phyloP scores from a whole-genome alignment of 352 stramenopile genomes.

The Phytophthora tubulina region DNA sequence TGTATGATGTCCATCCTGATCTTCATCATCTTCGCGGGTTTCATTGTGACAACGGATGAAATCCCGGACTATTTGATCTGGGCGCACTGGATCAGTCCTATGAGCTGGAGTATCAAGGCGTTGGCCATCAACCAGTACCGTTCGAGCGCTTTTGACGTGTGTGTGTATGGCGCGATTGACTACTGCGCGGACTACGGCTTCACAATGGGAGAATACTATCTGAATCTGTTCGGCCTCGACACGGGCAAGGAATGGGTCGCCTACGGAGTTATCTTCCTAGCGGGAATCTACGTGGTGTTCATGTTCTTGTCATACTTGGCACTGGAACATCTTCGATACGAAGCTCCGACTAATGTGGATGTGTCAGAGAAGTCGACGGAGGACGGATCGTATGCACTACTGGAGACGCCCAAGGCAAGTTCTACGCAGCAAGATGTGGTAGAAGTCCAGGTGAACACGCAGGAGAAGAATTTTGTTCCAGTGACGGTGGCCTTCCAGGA shows the following conservation, averaged over 20 bases:
- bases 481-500: constrained; percentile 37
- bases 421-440: background rate
- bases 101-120: constrained; percentile 53
- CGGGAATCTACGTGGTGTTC: constrained; percentile 33
- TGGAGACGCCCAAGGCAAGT: constrained; percentile 20
- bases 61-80: constrained; percentile 60
- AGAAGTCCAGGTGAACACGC: constrained; percentile 4
- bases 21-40: constrained; percentile 58
- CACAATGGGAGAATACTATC: constrained; percentile 51
- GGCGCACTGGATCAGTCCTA: constrained; percentile 69
- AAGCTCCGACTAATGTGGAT: constrained; percentile 26
- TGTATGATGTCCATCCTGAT: constrained; percentile 53
- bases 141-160: constrained; percentile 25
- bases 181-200: constrained; percentile 36
- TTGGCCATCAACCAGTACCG: constrained; percentile 45
- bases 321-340: constrained; percentile 30
- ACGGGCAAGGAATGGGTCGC: constrained; percentile 26
- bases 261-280: constrained; percentile 25
- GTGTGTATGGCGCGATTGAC: constrained; percentile 39
- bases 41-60: constrained; percentile 51
- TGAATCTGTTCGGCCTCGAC: constrained; percentile 26
- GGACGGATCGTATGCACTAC: constrained; percentile 10
- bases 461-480: constrained; percentile 29
- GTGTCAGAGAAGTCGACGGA: constrained; percentile 15
- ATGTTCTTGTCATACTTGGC: constrained; percentile 29